Conservation (phyloP, 306 rosid genomes). For the Lathyrus oleraceus region DNA sequence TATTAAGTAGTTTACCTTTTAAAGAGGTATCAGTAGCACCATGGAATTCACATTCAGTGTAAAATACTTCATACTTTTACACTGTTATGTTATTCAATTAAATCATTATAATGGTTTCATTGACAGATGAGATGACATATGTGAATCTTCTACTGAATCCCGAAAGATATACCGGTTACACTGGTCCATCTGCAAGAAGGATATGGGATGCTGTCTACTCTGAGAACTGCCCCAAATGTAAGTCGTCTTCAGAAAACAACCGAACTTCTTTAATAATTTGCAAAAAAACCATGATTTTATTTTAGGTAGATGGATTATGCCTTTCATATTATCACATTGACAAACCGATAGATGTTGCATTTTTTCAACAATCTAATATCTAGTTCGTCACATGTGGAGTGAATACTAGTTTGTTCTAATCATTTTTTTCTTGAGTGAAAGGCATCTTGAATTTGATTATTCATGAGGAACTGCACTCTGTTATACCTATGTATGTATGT, state of each 20-base stretch:
- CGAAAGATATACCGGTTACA: slow-evolving; percentile 90
- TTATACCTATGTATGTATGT: too few species aligned
- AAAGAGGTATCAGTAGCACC: neutral
- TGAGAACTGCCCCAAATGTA: slow-evolving; percentile 98
- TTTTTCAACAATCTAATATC: slow-evolving; percentile 16
- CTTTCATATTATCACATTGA: neutral
- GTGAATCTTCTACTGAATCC: slow-evolving; percentile 94
- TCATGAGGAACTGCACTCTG: neutral
- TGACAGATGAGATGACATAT: slow-evolving; percentile 89
- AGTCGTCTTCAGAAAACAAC: slow-evolving; percentile 32
- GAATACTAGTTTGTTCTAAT: slow-evolving; percentile 7
- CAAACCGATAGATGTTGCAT: neutral
- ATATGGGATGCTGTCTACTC: slow-evolving; percentile 92
- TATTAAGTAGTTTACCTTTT: neutral
- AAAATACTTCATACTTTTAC: neutral
- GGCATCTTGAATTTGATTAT: slow-evolving; percentile 7
- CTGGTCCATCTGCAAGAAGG: slow-evolving; percentile 93
- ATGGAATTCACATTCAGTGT: neutral
- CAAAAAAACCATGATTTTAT: neutral
- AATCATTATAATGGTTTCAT: slow-evolving; percentile 26
- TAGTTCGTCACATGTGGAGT: slow-evolving; percentile 4
- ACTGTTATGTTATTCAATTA: neutral
- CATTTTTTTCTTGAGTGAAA: slow-evolving; percentile 12
- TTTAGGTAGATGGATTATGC: neutral
- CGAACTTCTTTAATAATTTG: slow-evolving; percentile 4